These are phyloP conservation scores for Globisporangium barbulae DNA, from an alignment of 352 stramenopile species.

Conservation along the genomic window DNA sequence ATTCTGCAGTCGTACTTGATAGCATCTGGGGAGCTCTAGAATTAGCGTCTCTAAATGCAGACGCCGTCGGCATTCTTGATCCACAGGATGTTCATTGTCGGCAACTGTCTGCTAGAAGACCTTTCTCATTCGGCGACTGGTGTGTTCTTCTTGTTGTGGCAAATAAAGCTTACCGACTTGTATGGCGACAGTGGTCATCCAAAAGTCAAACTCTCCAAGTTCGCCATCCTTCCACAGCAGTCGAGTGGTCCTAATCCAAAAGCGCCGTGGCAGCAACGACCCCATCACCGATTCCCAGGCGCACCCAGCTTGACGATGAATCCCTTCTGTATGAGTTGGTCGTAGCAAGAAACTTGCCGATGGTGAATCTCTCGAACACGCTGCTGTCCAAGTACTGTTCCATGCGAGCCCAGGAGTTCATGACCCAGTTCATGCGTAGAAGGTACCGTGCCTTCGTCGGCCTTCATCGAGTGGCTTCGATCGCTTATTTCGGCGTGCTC, in stretches of 20 bases:
- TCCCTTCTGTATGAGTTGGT: neutral
- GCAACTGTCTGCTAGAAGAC: neutral
- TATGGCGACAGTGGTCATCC: neutral
- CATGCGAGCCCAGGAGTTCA: neutral
- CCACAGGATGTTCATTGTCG: too few species aligned
- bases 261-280: neutral
- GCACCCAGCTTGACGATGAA: neutral
- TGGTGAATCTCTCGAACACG: neutral
- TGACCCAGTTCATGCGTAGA: neutral
- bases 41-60: conserved; percentile 1
- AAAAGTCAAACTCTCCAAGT: neutral
- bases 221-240: neutral
- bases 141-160: neutral
- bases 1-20: too few species aligned
- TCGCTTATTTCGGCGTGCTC: neutral
- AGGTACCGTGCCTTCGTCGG: neutral
- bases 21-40: neutral
- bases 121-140: neutral
- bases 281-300: neutral
- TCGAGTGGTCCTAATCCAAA: neutral
- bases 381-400: neutral
- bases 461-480: neutral
- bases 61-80: too few species aligned
- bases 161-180: neutral
- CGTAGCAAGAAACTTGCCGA: neutral